Percentiles rank a stretch among this genome's conserved stretches.
Conservation (phyloP, 352 stramenopile genomes). For the Phytophthora agathidicida region DNA sequence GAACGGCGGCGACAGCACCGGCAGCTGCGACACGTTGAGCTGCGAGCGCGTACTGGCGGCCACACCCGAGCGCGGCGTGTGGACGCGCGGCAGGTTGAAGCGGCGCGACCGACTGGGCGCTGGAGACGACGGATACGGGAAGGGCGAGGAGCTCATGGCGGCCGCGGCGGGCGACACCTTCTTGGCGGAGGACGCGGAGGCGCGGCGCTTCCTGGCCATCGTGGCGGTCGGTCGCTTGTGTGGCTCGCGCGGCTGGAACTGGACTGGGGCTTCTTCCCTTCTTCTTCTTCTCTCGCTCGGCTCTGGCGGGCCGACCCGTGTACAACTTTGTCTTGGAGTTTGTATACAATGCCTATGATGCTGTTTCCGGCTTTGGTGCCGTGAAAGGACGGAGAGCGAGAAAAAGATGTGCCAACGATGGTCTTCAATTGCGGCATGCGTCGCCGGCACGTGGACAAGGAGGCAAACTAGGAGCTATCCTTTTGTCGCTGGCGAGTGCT, state of each 20-base stretch:
- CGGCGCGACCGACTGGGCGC: constrained; percentile 24
- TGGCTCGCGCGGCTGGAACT: constrained; percentile 17
- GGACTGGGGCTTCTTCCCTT: constrained; percentile 24
- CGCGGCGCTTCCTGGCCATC: constrained; percentile 49
- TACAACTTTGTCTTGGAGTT: constrained; percentile 32
- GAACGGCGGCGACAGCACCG: constrained; percentile 53
- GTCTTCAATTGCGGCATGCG: too few species aligned
- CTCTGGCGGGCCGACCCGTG: constrained; percentile 21
- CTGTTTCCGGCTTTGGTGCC: constrained; percentile 19
- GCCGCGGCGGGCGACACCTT: constrained; percentile 22
- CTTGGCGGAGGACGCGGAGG: constrained; percentile 15
- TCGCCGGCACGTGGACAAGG: too few species aligned
- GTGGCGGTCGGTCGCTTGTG: constrained; percentile 10
- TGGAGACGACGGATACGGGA: constrained; percentile 27
- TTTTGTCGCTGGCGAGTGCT: too few species aligned
- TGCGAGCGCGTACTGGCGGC: constrained; percentile 40
- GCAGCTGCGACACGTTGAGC: constrained; percentile 19
- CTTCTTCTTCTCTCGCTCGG: constrained; percentile 19
- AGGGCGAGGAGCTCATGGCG: constrained; percentile 35
- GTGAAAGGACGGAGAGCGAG: constrained; percentile 11
- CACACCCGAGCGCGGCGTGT: constrained; percentile 32
- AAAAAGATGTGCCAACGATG: constrained; percentile 17
- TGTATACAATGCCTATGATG: constrained; percentile 29
- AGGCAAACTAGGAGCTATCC: too few species aligned
- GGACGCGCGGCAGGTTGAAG: constrained; percentile 19